Conservation (phyloP, 164 flowering plant genomes). For the Liquidambar formosana region DNA sequence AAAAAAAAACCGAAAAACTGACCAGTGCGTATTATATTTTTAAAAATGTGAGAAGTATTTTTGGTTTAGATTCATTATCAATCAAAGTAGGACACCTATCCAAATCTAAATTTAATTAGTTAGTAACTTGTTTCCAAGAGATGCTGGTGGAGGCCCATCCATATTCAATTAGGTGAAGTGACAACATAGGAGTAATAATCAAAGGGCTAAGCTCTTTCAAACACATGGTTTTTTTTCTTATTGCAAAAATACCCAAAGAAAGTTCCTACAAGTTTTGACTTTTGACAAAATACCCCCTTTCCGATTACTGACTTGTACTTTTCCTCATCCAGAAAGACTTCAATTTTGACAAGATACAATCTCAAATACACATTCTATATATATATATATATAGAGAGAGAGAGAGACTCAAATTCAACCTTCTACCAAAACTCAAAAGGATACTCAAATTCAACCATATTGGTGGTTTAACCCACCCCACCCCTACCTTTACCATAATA, state of each 20-base stretch:
- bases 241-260: constrained; percentile 4
- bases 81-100: too few species aligned
- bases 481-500: background rate
- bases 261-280: constrained; percentile 5
- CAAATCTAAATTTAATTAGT: too few species aligned
- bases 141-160: too few species aligned
- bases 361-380: too few species aligned
- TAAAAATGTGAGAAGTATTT: too few species aligned
- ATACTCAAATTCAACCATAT: constrained; percentile 9
- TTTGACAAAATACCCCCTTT: background rate
- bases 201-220: background rate
- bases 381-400: too few species aligned
- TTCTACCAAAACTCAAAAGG: background rate
- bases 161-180: too few species aligned
- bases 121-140: too few species aligned
- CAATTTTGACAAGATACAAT: constrained; percentile 4
- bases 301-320: background rate
- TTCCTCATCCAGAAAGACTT: background rate
- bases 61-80: too few species aligned
- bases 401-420: background rate
- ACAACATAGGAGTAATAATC: too few species aligned
- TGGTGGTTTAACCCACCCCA: constrained; percentile 24
- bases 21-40: too few species aligned
- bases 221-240: background rate
- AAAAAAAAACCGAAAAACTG: too few species aligned